Percentiles rank a stretch among this genome's conserved stretches.
Evolutionary conservation across 345 rosid species (phyloP).

Genomic region (Eucalyptus erythrocorys): DNA sequence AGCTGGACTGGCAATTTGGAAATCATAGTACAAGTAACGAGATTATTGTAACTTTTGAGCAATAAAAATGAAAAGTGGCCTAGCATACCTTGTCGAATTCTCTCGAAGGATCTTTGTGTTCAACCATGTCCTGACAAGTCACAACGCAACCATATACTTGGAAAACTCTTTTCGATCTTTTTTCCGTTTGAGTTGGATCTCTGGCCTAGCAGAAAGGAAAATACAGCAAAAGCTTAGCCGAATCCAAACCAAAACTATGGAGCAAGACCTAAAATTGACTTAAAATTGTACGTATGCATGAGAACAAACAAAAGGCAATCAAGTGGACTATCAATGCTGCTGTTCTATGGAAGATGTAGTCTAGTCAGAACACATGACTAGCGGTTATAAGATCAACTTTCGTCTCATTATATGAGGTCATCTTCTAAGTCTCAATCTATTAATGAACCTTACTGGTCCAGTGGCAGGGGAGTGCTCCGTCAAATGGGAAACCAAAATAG

Average conservation of each 20-base stretch:
- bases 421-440: background rate
- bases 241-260: background rate
- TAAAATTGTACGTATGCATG: background rate
- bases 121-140: constrained; percentile 75
- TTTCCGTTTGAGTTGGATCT: constrained; percentile 8
- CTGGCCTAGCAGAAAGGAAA: constrained; percentile 22
- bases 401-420: background rate
- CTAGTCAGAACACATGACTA: background rate
- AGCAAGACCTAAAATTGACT: background rate
- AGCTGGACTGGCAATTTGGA: background rate
- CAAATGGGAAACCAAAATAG: background rate
- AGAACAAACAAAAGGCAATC: background rate
- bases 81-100: constrained; percentile 57
- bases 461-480: background rate
- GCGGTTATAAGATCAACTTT: background rate
- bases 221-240: background rate
- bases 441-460: background rate
- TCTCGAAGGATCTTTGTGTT: constrained; percentile 58
- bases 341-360: background rate
- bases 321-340: background rate
- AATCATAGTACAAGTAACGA: background rate
- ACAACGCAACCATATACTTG: constrained; percentile 83
- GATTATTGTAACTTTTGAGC: background rate
- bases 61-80: background rate
- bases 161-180: constrained; percentile 48